These are phyloP conservation scores for Afroboletus lepidellus DNA, from an alignment of 1,284 basidiomycete species.

Conservation along the genomic window DNA sequence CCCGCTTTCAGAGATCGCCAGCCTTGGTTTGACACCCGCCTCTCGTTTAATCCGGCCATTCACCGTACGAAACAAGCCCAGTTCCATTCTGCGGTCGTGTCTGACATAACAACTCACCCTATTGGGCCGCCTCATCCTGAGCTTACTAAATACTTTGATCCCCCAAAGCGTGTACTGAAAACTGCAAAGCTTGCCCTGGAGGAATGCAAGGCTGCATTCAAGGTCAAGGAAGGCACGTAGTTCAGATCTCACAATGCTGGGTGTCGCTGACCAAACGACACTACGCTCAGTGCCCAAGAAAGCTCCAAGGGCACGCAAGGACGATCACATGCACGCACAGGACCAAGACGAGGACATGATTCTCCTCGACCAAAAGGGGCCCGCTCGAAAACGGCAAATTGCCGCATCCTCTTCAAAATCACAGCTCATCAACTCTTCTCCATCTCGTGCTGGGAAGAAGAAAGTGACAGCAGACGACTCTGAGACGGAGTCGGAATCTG, in stretches of 20 bases:
- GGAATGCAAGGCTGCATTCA: slow-evolving; percentile 64
- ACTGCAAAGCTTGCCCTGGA: slow-evolving; percentile 55
- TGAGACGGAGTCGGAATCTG: slow-evolving; percentile 45
- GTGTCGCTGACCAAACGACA: slow-evolving; percentile 3
- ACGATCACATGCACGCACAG: slow-evolving; percentile 56
- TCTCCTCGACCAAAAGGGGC: slow-evolving; percentile 54
- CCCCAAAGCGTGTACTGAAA: slow-evolving; percentile 69
- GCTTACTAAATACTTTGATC: slow-evolving; percentile 78
- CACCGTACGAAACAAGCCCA: slow-evolving; percentile 92
- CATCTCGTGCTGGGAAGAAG: slow-evolving; percentile 29
- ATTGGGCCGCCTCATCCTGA: slow-evolving; percentile 85
- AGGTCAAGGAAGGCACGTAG: slow-evolving; percentile 68
- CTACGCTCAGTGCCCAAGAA: slow-evolving; percentile 55
- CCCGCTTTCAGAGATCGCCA: slow-evolving; percentile 45
- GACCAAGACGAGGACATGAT: slow-evolving; percentile 65
- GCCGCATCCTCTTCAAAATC: slow-evolving; percentile 4
- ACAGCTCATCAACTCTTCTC: background rate
- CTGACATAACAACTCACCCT: slow-evolving; percentile 71
- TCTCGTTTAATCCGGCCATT: slow-evolving; percentile 84
- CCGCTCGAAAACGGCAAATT: slow-evolving; percentile 21
- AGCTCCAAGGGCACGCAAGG: slow-evolving; percentile 48
- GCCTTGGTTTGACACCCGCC: slow-evolving; percentile 76
- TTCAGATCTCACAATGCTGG: background rate
- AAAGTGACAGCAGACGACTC: slow-evolving; percentile 36
- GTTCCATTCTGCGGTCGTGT: slow-evolving; percentile 79